These are phyloP conservation scores for Euphorbia lathyris DNA, from an alignment of 345 rosid species.

Conservation along the genomic window DNA sequence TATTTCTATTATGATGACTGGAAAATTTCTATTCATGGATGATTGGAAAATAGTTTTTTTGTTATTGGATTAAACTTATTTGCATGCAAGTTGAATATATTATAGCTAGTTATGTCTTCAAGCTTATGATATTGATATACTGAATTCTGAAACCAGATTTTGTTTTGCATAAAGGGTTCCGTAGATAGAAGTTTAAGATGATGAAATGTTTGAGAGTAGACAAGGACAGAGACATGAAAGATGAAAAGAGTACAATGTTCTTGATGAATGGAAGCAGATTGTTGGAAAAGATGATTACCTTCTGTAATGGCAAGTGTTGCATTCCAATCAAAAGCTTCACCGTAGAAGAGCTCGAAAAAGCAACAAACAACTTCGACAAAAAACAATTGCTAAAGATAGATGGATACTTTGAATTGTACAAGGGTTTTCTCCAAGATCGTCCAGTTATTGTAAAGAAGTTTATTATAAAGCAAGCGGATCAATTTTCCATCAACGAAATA, in stretches of 20 bases:
- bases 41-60: too few species aligned
- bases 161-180: too few species aligned
- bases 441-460: constrained; percentile 15
- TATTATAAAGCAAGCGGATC: too few species aligned
- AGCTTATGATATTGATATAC: too few species aligned
- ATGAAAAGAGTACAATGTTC: not conserved
- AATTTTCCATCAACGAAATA: not conserved
- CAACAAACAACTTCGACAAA: constrained; percentile 3
- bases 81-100: too few species aligned
- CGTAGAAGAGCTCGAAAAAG: constrained; percentile 11
- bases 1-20: too few species aligned
- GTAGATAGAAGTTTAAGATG: not conserved
- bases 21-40: too few species aligned
- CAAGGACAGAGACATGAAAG: not conserved
- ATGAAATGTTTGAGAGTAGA: not conserved
- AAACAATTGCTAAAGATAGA: not conserved
- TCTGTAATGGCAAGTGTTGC: constrained; percentile 15
- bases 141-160: too few species aligned
- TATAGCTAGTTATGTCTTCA: too few species aligned
- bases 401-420: not conserved
- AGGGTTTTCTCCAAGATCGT: constrained; percentile 14
- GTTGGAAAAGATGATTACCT: constrained; percentile 14
- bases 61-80: too few species aligned
- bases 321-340: constrained; percentile 17
- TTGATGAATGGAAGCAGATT: constrained; percentile 20